Conservation (phyloP, 331 rosid species). For the Spiraea crenata region DNA sequence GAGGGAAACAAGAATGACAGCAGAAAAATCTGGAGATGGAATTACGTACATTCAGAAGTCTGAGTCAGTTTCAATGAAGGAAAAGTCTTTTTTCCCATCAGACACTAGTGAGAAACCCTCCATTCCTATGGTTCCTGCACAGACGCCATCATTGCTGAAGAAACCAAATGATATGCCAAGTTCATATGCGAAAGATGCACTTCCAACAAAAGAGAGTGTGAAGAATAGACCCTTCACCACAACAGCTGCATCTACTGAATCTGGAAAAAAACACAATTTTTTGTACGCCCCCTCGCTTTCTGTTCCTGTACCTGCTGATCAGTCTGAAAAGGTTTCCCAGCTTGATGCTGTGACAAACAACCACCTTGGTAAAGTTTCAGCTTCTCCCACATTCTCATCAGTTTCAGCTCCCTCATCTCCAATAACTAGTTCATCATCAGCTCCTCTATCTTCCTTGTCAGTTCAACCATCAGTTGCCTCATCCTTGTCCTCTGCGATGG, state of each 20-base stretch:
- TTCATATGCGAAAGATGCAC: constrained; percentile 28
- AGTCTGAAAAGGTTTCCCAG: constrained; percentile 23
- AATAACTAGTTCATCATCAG: constrained; percentile 22
- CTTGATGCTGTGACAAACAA: constrained; percentile 23
- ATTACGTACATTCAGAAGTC: constrained; percentile 21
- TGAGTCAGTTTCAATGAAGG: constrained; percentile 34
- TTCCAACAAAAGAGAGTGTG: constrained; percentile 26
- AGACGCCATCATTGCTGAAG: constrained; percentile 21
- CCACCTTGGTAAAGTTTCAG: constrained; percentile 33
- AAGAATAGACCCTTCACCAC: constrained; percentile 31
- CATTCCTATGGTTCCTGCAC: constrained; percentile 32
- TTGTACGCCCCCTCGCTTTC: constrained; percentile 32
- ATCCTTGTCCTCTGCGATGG: constrained; percentile 32
- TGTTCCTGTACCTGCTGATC: constrained; percentile 26
- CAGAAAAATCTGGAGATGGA: constrained; percentile 30
- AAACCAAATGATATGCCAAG: constrained; percentile 40
- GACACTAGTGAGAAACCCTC: constrained; percentile 33
- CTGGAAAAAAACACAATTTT: constrained; percentile 34
- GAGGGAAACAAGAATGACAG: constrained; percentile 27
- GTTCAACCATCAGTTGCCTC: constrained; percentile 27
- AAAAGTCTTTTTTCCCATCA: constrained; percentile 32
- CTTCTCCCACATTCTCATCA: constrained; percentile 35
- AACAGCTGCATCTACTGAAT: constrained; percentile 35
- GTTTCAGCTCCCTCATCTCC: constrained; percentile 32
- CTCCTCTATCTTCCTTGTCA: constrained; percentile 34